Evolutionary conservation across 805 yeast species (phyloP), one percentile per base, ranked within the genome.

Genomic region (Candida koratica): DNA sequence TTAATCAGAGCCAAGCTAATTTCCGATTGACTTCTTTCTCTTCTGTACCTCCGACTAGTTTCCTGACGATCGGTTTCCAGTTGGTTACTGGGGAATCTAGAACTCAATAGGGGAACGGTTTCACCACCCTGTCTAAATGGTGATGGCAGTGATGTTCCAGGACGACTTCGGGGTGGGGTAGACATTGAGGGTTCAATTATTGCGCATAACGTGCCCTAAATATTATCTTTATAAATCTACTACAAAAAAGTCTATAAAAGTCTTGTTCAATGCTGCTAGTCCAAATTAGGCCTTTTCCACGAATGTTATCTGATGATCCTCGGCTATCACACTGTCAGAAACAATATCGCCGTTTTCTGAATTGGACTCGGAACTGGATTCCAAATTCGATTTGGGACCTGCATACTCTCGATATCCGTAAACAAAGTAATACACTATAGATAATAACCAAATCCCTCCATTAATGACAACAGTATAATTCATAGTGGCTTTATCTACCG

Each of bases 381-480:
- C n/a, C n/a, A n/a, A n/a, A 34, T 56, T 55, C 11, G 55, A 44
- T 32, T 49, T 50, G 3, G 86, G 86, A 6, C 87, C 87, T 20
- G 65, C 52, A 62, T 74, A 80, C 51, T 65, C 60, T 47, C 69
- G 75, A 41, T 71, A 67, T 3, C 79, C 82, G 51, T 71, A 70
- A 4, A 63, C 52, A 37, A 53, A 66, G 57, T 74, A 80, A 55
- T 79, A 79, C 1, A 69, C 34, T 38, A 69, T 48, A 1, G 82
- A 66, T 13, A 77, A 57, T 4, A 74, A 39, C 82, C 82, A 77
- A 12, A 75, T 71, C 6, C 80, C 80, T 19, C 74, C 71, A 17
- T 76, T 79, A 39, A 81, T 77, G 2, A 76, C 84, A 44, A 71
- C 71, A 0, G 86, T 77, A 54, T 82, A 82, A 58, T 82, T 82